Evolutionary conservation across 164 flowering plant species (phyloP), one percentile per base, ranked within the genome.

Genomic region (Vitis riparia): DNA sequence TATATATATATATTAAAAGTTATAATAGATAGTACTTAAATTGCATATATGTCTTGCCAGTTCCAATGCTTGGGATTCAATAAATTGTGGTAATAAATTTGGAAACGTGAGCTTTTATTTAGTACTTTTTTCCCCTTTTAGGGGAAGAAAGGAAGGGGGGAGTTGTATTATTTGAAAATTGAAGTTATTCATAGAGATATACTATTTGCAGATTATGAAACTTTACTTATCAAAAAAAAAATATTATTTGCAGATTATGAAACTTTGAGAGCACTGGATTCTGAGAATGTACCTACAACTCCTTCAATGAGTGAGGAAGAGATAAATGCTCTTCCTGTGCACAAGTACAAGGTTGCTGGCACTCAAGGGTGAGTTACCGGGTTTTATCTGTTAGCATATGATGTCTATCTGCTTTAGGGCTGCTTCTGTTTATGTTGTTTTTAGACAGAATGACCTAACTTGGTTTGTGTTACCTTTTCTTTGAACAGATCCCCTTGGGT

Each of bases 281-380:
- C 87, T 37, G 89, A 88, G 68, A 87, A 87, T 80, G 73, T 73
- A 68, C 79, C 87, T 19, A 27, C 81, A 59, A 69, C 79, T 69
- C 77, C 84, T 66, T 86, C 98, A 63, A 92, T 96, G 99, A 92
- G 88, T 52, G 99, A 96, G 63, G 97, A 96, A 80, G 96, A 96
- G 82, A 93, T 96, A 78, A 92, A 91, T 83, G 87, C 93, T 51
- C 87, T 94, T 70, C 98, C 98, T 51, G 91, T 94, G 77, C 98
- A 92, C 76, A 87, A 91, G 30, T 89, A 94, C 79, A 91, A 83
- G 86, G 81, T 75, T 61, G 52, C 77, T 73, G 85, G 80, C 51
- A 69, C 82, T 19, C 87, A 80, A 62, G 84, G 83, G 98, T 88
- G 76, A 77, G 80, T 72, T 44, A 9, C 16, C 30, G 30, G 1